These are phyloP conservation scores for Gossypium mustelinum DNA, from an alignment of 345 rosid genomes.

Conservation along the genomic window DNA sequence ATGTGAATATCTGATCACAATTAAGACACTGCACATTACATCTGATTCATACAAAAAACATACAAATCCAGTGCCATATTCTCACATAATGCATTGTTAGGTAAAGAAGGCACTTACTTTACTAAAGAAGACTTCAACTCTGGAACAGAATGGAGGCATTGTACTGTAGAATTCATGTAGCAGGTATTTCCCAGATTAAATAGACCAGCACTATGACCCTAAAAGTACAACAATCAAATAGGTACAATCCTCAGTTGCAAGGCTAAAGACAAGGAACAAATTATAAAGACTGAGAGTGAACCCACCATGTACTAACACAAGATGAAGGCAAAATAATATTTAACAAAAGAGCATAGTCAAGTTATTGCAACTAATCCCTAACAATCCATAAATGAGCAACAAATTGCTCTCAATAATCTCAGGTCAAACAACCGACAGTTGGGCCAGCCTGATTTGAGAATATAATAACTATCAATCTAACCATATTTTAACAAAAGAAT, in stretches of 20 bases:
- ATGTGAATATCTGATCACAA: conserved; percentile 17
- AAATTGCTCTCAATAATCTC: neutral
- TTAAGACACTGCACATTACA: conserved; percentile 13
- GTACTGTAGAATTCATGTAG: conserved; percentile 86
- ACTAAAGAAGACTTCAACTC: conserved; percentile 86
- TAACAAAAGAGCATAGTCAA: neutral
- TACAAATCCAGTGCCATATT: neutral
- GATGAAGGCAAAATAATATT: neutral
- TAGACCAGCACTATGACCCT: conserved; percentile 98
- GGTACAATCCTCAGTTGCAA: conserved; percentile 7
- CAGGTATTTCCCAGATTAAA: conserved; percentile 42
- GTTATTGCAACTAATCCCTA: neutral
- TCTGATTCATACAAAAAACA: conserved; percentile 7
- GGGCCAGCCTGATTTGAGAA: neutral
- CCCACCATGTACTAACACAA: neutral
- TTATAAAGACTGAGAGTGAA: neutral
- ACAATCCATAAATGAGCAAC: neutral
- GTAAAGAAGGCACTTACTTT: conserved; percentile 31
- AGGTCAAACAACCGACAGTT: neutral
- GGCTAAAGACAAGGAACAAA: conserved; percentile 5
- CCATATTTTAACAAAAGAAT: neutral
- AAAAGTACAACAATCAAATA: conserved; percentile 21
- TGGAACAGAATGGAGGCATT: conserved; percentile 96
- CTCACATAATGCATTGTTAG: neutral
- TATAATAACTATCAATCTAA: neutral